phyloP scores from a whole-genome alignment of 2,329 filamentous ascomycete species.

The Aspergillus eucalypticola region DNA sequence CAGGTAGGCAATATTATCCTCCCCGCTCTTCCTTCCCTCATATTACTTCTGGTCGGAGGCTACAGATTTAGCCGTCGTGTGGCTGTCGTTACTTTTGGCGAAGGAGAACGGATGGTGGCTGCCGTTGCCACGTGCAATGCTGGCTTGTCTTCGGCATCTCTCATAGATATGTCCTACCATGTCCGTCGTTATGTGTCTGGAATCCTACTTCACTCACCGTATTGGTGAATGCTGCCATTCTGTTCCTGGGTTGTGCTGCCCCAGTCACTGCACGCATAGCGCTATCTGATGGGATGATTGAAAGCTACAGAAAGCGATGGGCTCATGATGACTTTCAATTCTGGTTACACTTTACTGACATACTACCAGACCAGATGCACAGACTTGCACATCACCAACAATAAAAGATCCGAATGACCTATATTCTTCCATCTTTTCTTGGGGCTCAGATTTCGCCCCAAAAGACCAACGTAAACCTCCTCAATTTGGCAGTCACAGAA shows the following conservation, averaged over 20 bases:
- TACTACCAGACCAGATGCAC: slow-evolving; percentile 25
- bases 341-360: slow-evolving; percentile 15
- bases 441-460: slow-evolving; percentile 39
- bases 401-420: slow-evolving; percentile 28
- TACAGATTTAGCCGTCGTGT: not conserved
- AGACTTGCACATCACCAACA: slow-evolving; percentile 20
- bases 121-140: not conserved
- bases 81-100: not conserved
- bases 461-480: slow-evolving; percentile 39
- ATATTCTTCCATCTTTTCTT: slow-evolving; percentile 36
- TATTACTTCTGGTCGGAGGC: not conserved
- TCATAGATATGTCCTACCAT: not conserved
- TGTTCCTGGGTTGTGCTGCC: not conserved
- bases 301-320: not conserved
- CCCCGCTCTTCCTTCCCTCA: not conserved
- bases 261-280: not conserved
- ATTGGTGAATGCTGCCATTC: not conserved
- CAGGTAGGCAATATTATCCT: slow-evolving; percentile 30
- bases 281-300: not conserved
- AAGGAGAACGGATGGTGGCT: not conserved
- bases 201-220: not conserved
- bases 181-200: not conserved
- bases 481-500: slow-evolving; percentile 37
- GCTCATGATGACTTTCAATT: not conserved
- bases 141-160: not conserved